Conservation (phyloP, 1,284 basidiomycete genomes). For the Polyporus tsugae region DNA sequence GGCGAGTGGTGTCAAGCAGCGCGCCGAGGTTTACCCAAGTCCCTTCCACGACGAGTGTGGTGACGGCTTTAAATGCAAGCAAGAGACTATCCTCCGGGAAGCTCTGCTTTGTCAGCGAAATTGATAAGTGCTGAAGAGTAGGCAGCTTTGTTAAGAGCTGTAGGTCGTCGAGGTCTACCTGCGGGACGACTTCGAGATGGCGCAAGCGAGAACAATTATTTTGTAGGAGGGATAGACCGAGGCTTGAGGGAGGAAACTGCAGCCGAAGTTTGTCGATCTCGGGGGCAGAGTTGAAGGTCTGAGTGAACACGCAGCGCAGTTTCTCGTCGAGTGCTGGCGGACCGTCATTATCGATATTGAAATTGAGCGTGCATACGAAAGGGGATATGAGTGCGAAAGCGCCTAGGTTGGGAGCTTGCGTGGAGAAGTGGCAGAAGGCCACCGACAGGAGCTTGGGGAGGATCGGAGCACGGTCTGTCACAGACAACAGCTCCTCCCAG, state of each 20-base stretch:
- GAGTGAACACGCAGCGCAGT: not conserved
- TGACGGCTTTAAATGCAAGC: not conserved
- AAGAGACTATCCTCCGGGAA: not conserved
- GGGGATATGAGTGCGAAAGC: not conserved
- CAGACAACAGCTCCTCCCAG: not conserved
- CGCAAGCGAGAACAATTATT: not conserved
- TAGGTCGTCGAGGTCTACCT: not conserved
- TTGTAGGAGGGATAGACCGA: not conserved
- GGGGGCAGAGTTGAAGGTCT: not conserved
- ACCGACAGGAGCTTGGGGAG: not conserved
- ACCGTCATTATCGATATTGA: not conserved
- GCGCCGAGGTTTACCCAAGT: not conserved
- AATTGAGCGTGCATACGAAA: not conserved
- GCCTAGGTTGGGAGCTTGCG: not conserved
- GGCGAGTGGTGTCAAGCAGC: not conserved
- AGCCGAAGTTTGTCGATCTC: not conserved
- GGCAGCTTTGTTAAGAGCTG: not conserved
- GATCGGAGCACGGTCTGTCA: not conserved
- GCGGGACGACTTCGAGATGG: not conserved
- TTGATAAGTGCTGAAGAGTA: not conserved
- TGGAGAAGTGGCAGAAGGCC: not conserved
- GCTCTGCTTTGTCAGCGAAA: not conserved
- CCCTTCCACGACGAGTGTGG: not conserved
- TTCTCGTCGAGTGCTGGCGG: not conserved
- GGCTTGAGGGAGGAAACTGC: not conserved